Evolutionary conservation across 768 basidiomycete species (phyloP), one percentile per base, ranked within the genome.

Genomic region (Daedalea quercina): DNA sequence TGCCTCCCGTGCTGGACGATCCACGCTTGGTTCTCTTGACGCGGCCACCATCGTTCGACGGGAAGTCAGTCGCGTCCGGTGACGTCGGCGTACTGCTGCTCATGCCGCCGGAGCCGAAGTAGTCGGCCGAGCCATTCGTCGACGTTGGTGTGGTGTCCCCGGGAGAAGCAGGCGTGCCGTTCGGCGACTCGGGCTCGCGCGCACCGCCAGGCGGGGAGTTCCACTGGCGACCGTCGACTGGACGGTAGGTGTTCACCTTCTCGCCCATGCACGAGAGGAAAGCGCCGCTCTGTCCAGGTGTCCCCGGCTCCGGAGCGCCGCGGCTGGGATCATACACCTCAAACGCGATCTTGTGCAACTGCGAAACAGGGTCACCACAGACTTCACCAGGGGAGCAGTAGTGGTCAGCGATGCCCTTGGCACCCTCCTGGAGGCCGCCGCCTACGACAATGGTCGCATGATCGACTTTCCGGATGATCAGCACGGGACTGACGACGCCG

Each of bases 381-480:
- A 88, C 85, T 68, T 97, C 94, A 23, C 91, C 90, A 6, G 83
- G 80, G 1, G 81, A 69, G 63, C 90, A 92, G 65, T 83, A 90
- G 58, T 88, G 85, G 63, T 93, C 87, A 17, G 87, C 83, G 28
- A 90, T 82, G 49, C 85, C 82, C 67, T 92, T 92, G 45, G 85
- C 84, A 48, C 90, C 90, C 58, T 94, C 91, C 65, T 89, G 85
- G 22, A 89, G 76, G n/a, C 89, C 89, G 40, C 91, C 92, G 42
- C 94, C 95, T 40, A 94, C 87, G 34, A 88, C 93, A 8, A 83
- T 89, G 1, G 90, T 91, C 59, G 85, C 88, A 60, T 87, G 85
- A 62, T 96, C 94, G 50, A 96, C 90, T 63, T 94, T 92, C 51
- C 95, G 89, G 59, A 97, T 88, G 69, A 97, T 88, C 42, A 98